Percentiles rank a stretch among this genome's conserved stretches.
Evolutionary conservation across 2,329 filamentous ascomycete species (phyloP).

Genomic region (Colletotrichum higginsianum): DNA sequence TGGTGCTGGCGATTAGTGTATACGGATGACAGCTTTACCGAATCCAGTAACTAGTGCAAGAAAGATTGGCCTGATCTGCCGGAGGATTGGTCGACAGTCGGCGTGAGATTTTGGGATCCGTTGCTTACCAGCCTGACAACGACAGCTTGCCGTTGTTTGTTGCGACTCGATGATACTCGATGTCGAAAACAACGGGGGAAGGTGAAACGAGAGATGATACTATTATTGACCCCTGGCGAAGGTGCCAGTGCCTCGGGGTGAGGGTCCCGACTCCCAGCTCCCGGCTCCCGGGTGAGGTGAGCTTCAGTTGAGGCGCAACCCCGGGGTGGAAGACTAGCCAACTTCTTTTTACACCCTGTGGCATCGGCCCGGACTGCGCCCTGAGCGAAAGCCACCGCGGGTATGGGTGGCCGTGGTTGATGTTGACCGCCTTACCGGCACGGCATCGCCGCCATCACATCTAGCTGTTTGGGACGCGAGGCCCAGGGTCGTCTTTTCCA

Average conservation of each 20-base stretch:
- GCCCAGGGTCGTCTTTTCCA: conserved; percentile 20
- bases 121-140: background rate
- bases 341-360: conserved; percentile 10
- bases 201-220: conserved; percentile 37
- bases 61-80: background rate
- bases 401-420: conserved; percentile 13
- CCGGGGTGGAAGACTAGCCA: conserved; percentile 17
- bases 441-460: background rate
- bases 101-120: conserved; percentile 19
- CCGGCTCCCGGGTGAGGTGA: background rate
- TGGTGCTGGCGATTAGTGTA: conserved; percentile 3
- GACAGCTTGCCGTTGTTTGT: background rate
- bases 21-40: conserved; percentile 21
- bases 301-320: conserved; percentile 13
- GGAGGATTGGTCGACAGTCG: background rate
- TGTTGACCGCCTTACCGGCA: conserved; percentile 17
- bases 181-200: conserved; percentile 1
- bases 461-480: background rate
- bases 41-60: background rate
- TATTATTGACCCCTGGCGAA: conserved; percentile 26
- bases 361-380: background rate
- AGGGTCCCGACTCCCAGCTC: background rate
- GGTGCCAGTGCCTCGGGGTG: conserved; percentile 19
- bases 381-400: conserved; percentile 2
- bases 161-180: conserved; percentile 10